A percentile compares a stretch with the other conserved stretches of the same genome.
These are phyloP conservation scores for Xylaria sp. DNA, from an alignment of 2,329 filamentous ascomycete genomes.

Conservation along the genomic window DNA sequence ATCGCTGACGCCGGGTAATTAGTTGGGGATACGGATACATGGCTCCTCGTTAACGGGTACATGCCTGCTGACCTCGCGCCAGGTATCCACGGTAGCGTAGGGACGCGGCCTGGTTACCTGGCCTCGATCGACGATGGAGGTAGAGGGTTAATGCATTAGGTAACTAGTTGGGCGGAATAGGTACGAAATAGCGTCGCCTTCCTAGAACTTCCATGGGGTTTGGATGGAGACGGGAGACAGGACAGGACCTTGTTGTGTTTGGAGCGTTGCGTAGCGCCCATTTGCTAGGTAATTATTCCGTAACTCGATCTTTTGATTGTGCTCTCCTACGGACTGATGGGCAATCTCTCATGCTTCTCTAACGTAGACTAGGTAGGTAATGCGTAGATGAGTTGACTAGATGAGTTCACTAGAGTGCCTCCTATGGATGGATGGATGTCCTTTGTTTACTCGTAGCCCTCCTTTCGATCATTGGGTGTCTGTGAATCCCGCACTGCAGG, in stretches of 20 bases:
- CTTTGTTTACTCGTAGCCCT: neutral
- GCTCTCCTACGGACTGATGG: neutral
- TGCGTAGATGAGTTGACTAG: too few relatives aligned
- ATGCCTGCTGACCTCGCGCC: too few relatives aligned
- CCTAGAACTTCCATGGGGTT: neutral
- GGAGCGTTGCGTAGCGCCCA: neutral
- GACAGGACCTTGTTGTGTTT: neutral
- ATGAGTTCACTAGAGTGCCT: too few relatives aligned
- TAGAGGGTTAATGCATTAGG: too few relatives aligned
- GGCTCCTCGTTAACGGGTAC: too few relatives aligned
- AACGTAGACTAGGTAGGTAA: too few relatives aligned
- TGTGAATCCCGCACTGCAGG: neutral
- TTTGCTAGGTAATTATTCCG: neutral
- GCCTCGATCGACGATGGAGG: too few relatives aligned
- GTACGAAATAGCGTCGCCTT: neutral
- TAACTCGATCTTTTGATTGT: neutral
- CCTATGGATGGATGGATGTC: too few relatives aligned
- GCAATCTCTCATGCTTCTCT: neutral
- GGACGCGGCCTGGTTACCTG: too few relatives aligned
- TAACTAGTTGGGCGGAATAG: neutral
- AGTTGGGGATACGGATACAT: too few relatives aligned
- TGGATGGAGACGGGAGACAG: neutral
- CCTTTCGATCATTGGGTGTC: neutral
- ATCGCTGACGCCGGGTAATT: too few relatives aligned
- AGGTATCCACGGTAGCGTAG: too few relatives aligned